Conservation (phyloP, 2,329 filamentous ascomycete species). For the Corinectria fuckeliana region DNA sequence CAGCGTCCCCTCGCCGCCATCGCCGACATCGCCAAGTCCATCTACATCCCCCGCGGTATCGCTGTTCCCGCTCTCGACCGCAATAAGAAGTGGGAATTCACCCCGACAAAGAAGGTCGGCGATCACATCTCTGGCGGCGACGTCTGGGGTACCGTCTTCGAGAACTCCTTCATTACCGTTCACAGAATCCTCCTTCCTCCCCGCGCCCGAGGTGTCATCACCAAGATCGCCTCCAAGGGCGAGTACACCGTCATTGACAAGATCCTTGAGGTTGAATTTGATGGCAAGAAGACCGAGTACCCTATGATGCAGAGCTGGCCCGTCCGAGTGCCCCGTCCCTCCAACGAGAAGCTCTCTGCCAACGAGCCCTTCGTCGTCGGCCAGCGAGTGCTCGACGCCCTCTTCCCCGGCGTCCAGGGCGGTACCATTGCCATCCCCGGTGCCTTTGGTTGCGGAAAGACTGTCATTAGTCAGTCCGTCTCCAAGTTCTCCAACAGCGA, state of each 20-base stretch:
- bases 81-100: conserved; percentile 95
- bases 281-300: conserved; percentile 92
- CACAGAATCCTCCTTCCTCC: conserved; percentile 95
- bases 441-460: conserved; percentile 99
- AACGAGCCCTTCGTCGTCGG: conserved; percentile 94
- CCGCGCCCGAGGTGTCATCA: conserved; percentile 89
- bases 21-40: conserved; percentile 77
- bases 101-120: conserved; percentile 87
- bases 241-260: conserved; percentile 94
- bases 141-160: conserved; percentile 91
- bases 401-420: conserved; percentile 96
- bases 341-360: conserved; percentile 89
- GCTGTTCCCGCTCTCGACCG: conserved; percentile 86
- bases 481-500: conserved; percentile 99
- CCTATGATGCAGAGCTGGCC: conserved; percentile 99
- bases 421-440: conserved; percentile 98
- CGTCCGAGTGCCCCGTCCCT: conserved; percentile 91
- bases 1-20: conserved; percentile 93
- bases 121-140: conserved; percentile 97
- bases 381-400: conserved; percentile 92
- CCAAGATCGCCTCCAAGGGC: conserved; percentile 85
- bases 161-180: conserved; percentile 93
- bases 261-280: conserved; percentile 94
- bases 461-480: conserved; percentile 96
- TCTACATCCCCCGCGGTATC: conserved; percentile 98